Evolutionary conservation across 2,329 filamentous ascomycete genomes (phyloP).

Genomic region (Meredithiella fracta): DNA sequence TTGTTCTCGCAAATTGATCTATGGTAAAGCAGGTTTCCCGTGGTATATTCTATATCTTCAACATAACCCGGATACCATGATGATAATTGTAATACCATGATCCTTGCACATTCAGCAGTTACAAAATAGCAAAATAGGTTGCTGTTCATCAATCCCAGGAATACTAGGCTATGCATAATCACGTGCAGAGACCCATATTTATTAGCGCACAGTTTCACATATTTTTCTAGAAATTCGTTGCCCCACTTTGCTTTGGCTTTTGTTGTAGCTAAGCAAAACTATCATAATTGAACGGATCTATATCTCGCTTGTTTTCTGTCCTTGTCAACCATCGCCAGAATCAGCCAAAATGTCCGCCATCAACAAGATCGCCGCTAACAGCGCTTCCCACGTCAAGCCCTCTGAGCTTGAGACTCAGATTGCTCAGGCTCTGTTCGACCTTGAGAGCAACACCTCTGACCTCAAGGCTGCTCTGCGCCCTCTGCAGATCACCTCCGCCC

Average conservation of each 20-base stretch:
- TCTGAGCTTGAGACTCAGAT: conserved; percentile 96
- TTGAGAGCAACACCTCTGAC: conserved; percentile 98
- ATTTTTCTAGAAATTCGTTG: neutral
- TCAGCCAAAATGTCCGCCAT: conserved; percentile 54
- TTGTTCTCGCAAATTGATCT: too few species aligned
- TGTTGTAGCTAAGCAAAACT: neutral
- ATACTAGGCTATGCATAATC: neutral
- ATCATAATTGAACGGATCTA: neutral
- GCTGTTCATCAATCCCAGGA: too few species aligned
- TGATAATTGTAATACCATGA: too few species aligned
- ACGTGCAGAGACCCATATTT: conserved; percentile 3
- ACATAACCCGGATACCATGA: too few species aligned
- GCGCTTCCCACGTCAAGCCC: conserved; percentile 86
- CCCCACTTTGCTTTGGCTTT: conserved; percentile 4
- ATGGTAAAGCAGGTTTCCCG: too few species aligned
- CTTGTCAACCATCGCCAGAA: conserved; percentile 20
- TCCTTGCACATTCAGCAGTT: neutral
- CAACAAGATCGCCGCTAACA: conserved; percentile 98
- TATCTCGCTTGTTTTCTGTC: neutral
- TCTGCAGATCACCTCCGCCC: conserved; percentile 96
- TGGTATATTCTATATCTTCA: neutral
- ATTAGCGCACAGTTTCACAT: neutral
- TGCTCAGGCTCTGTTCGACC: conserved; percentile 91
- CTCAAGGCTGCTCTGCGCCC: conserved; percentile 91
- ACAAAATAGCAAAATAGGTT: neutral